These are phyloP conservation scores for Acer campestre DNA, from an alignment of 345 rosid genomes.

Conservation along the genomic window DNA sequence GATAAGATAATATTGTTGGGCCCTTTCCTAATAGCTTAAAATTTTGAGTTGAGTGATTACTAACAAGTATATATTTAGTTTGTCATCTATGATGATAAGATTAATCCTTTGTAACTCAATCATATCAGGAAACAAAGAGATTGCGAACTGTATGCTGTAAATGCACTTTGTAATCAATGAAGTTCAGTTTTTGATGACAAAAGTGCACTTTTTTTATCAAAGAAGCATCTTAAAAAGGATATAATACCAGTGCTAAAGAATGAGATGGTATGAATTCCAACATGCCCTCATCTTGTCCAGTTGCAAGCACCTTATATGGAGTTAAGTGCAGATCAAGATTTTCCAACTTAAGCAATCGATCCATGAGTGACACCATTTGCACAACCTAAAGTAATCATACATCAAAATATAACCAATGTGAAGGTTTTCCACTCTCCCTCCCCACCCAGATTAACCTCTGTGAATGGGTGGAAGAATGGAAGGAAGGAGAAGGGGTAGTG, in stretches of 20 bases:
- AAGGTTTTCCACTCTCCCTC: slow-evolving; percentile 2
- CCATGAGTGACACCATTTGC: slow-evolving; percentile 99
- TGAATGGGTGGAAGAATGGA: background rate
- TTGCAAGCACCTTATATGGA: slow-evolving; percentile 94
- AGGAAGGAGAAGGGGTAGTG: background rate
- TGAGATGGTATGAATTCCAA: slow-evolving; percentile 94
- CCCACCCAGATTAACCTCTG: background rate
- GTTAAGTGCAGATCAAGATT: slow-evolving; percentile 92
- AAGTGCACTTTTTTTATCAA: slow-evolving; percentile 4
- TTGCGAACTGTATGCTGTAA: background rate
- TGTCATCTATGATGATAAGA: background rate
- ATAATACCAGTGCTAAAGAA: slow-evolving; percentile 82
- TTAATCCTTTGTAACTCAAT: slow-evolving; percentile 1
- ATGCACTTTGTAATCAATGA: background rate
- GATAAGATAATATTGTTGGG: background rate
- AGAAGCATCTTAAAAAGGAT: slow-evolving; percentile 14
- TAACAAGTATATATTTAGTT: background rate
- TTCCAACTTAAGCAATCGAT: slow-evolving; percentile 92
- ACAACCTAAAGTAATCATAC: slow-evolving; percentile 67
- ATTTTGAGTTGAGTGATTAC: background rate
- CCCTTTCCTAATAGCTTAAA: background rate
- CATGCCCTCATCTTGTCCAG: slow-evolving; percentile 99
- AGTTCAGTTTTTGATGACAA: background rate
- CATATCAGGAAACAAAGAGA: background rate
- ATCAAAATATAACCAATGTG: slow-evolving; percentile 25